Conservation (phyloP, 2,329 filamentous ascomycete species). For the Alternaria sp. region DNA sequence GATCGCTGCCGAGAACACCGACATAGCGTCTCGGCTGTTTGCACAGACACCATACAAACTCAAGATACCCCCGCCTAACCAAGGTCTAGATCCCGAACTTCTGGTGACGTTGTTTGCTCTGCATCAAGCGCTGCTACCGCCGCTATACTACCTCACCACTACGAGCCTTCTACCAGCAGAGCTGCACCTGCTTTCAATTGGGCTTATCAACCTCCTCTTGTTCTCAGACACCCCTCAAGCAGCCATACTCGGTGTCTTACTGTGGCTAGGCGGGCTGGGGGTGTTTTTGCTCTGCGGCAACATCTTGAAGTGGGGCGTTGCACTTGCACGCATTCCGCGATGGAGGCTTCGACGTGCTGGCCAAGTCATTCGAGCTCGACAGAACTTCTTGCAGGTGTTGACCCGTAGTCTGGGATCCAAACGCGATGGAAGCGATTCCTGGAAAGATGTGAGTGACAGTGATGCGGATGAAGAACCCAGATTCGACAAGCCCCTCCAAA, state of each 20-base stretch:
- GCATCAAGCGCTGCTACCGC: slow-evolving; percentile 76
- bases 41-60: slow-evolving; percentile 44
- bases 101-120: slow-evolving; percentile 77
- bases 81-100: slow-evolving; percentile 61
- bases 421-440: slow-evolving; percentile 27
- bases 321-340: slow-evolving; percentile 83
- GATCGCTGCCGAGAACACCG: slow-evolving; percentile 56
- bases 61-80: slow-evolving; percentile 35
- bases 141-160: slow-evolving; percentile 81
- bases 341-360: slow-evolving; percentile 79
- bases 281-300: slow-evolving; percentile 75
- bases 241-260: slow-evolving; percentile 51
- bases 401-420: slow-evolving; percentile 43
- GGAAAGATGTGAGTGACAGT: slow-evolving; percentile 42
- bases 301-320: slow-evolving; percentile 82
- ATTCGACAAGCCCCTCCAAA: slow-evolving; percentile 26
- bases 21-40: slow-evolving; percentile 43
- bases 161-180: slow-evolving; percentile 88
- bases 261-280: slow-evolving; percentile 71
- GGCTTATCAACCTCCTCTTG: slow-evolving; percentile 80
- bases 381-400: slow-evolving; percentile 52
- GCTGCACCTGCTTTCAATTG: slow-evolving; percentile 82
- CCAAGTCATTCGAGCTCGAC: slow-evolving; percentile 50
- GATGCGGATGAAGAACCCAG: slow-evolving; percentile 53
- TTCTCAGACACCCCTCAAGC: slow-evolving; percentile 69